Evolutionary conservation across 345 rosid species (phyloP), one percentile per base, ranked within the genome.

Genomic region (Heritiera fomes): DNA sequence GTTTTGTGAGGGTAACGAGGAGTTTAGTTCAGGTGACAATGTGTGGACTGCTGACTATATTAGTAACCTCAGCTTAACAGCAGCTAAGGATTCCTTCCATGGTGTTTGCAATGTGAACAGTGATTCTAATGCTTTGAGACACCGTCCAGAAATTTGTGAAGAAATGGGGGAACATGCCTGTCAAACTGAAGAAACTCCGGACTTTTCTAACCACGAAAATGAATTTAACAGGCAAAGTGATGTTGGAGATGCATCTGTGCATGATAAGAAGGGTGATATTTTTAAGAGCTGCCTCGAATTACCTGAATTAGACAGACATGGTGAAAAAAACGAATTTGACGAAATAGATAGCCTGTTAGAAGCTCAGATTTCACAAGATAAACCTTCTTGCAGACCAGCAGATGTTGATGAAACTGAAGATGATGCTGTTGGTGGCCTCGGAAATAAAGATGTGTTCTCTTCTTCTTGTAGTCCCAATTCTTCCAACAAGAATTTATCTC

Each of bases 1-100:
- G 17, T 89, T 88, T 73, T 88, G 90, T 81, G 91, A 88, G 77
- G 92, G 84, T 59, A 88, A 78, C 71, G 87, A 84, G 23, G 97
- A 90, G 71, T 89, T 89, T 82, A 84, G 82, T 78, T 79, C 89
- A 52, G 89, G 86, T 62, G 92, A 85, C 78, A 82, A 88, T 82
- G 78, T 73, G 0, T 89, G 89, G 93, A 89, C 81, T 53, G 77
- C 86, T 84, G 85, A 84, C 75, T 88, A 85, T 82, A 82, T 87
- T 38, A 49, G 58, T 67, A 85, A 82, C 84, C 79, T 89, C 76
- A 88, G 84, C 78, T 77, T 85, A 59, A 67, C 89, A 76, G 68
- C 82, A 59, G 65, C 82, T 71, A 78, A 84, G 77, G 83, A 61
- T 74, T 84, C 40, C n/a, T 59, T 72, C 45, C 81, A 78, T 72